A percentile compares a stretch with the other conserved stretches of the same genome.
These are phyloP conservation scores for Pulveroboletus sp. DNA, from an alignment of 1,284 basidiomycete genomes.

Conservation along the genomic window DNA sequence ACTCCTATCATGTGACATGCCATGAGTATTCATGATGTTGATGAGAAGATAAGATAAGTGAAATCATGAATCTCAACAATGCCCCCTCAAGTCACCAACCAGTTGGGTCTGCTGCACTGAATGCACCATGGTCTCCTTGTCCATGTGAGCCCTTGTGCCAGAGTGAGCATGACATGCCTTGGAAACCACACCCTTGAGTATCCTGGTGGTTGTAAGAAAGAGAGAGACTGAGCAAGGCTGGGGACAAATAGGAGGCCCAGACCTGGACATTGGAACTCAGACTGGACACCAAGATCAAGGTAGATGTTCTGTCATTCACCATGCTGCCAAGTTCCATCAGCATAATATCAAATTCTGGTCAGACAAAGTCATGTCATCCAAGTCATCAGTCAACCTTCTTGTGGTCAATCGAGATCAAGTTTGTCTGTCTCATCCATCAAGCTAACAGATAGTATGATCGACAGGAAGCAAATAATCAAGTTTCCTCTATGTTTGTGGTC, in stretches of 20 bases:
- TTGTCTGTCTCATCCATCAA: slow-evolving; percentile 40
- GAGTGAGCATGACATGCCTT: slow-evolving; percentile 47
- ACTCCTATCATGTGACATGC: no score
- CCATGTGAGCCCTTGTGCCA: slow-evolving; percentile 45
- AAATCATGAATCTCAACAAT: no score
- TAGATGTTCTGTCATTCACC: slow-evolving; percentile 45
- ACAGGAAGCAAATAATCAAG: slow-evolving; percentile 17
- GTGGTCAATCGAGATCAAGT: slow-evolving; percentile 34
- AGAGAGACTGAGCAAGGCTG: slow-evolving; percentile 70
- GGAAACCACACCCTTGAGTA: no score
- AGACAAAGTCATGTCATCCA: slow-evolving; percentile 38
- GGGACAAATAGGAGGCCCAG: slow-evolving; percentile 80
- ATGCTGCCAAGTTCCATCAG: slow-evolving; percentile 75
- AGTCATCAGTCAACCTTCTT: slow-evolving; percentile 37
- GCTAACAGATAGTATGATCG: slow-evolving; percentile 33
- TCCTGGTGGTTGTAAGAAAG: slow-evolving; percentile 85
- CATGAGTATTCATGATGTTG: no score
- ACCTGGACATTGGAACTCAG: slow-evolving; percentile 46
- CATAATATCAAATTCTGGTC: slow-evolving; percentile 57
- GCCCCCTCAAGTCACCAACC: slow-evolving; percentile 48
- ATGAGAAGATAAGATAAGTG: no score
- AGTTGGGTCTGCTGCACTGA: no score
- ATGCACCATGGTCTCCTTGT: no score
- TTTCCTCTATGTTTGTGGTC: slow-evolving; percentile 17
- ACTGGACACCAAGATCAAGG: slow-evolving; percentile 47